Percentiles rank a stretch among this genome's conserved stretches.
Evolutionary conservation across 2,329 filamentous ascomycete species (phyloP).

Genomic region (Grosmannia penicillata): DNA sequence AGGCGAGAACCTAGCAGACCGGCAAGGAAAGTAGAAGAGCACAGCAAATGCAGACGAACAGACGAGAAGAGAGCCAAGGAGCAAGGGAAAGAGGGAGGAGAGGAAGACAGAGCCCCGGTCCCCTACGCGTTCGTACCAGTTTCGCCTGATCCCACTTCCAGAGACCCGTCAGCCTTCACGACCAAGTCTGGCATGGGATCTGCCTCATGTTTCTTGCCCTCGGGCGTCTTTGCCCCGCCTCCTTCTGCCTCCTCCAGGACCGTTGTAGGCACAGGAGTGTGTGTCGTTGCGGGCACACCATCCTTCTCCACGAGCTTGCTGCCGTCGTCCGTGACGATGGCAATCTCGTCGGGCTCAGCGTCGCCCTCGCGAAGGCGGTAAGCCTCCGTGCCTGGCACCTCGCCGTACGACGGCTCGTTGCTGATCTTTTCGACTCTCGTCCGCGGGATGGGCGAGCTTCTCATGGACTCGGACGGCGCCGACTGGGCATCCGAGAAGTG

Average conservation of each 20-base stretch:
- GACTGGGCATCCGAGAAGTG: slow-evolving; percentile 56
- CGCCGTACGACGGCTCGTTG: slow-evolving; percentile 41
- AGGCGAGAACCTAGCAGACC: slow-evolving; percentile 5
- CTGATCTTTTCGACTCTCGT: slow-evolving; percentile 45
- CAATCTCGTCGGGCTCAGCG: slow-evolving; percentile 46
- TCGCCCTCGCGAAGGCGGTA: slow-evolving; percentile 40
- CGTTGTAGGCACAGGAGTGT: slow-evolving; percentile 29
- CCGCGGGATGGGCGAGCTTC: slow-evolving; percentile 38
- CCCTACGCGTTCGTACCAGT: slow-evolving; percentile 22
- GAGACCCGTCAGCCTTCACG: slow-evolving; percentile 27
- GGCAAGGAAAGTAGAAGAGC: slow-evolving; percentile 4
- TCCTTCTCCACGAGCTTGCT: background rate
- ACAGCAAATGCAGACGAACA: slow-evolving; percentile 7
- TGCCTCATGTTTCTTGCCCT: slow-evolving; percentile 29
- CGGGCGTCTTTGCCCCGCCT: slow-evolving; percentile 27
- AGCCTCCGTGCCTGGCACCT: slow-evolving; percentile 46
- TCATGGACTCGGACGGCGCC: slow-evolving; percentile 24
- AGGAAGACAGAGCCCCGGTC: background rate
- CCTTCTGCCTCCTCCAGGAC: slow-evolving; percentile 37
- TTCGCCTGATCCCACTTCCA: slow-evolving; percentile 15
- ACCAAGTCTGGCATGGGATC: slow-evolving; percentile 40
- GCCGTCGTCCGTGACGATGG: slow-evolving; percentile 24
- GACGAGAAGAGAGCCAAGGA: background rate
- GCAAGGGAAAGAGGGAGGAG: slow-evolving; percentile 7
- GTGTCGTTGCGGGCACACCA: background rate